phyloP scores from a whole-genome alignment of 2,329 filamentous ascomycete species.

The Fusarium tjaetaba region DNA sequence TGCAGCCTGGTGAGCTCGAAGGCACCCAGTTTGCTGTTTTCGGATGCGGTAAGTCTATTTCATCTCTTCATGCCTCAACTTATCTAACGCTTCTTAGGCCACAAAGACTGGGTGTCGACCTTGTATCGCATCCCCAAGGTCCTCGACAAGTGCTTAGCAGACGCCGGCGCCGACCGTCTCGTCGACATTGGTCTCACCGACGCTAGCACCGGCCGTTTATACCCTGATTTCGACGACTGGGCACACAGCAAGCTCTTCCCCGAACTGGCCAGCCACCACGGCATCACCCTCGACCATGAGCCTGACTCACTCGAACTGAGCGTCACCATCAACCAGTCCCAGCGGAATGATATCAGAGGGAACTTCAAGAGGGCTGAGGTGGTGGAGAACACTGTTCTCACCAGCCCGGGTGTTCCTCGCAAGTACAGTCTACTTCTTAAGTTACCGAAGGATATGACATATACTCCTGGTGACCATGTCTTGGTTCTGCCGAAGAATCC shows the following conservation, averaged over 20 bases:
- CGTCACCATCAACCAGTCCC: neutral
- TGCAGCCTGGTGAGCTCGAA: neutral
- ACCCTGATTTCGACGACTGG: constrained; percentile 74
- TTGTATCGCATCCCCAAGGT: constrained; percentile 74
- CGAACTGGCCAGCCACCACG: constrained; percentile 57
- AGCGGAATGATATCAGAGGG: neutral
- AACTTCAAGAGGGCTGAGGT: constrained; percentile 24
- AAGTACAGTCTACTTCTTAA: constrained; percentile 75
- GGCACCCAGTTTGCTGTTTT: constrained; percentile 1
- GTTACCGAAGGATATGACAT: constrained; percentile 71
- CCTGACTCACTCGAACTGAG: constrained; percentile 1
- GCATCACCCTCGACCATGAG: neutral
- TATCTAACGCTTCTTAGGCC: neutral
- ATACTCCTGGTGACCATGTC: constrained; percentile 79
- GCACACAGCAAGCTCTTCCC: constrained; percentile 65
- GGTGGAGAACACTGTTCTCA: constrained; percentile 5
- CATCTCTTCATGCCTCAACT: neutral
- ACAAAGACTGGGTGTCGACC: constrained; percentile 65
- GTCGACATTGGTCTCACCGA: constrained; percentile 64
- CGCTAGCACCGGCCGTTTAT: constrained; percentile 70
- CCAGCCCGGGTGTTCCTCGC: constrained; percentile 13
- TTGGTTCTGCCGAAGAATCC: constrained; percentile 78
- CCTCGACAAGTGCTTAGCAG: constrained; percentile 63
- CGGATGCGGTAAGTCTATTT: neutral
- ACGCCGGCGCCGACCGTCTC: constrained; percentile 48